A percentile compares a stretch with the other conserved stretches of the same genome.
Conservation (phyloP, 306 rosid species). For the Dalbergia oliveri region DNA sequence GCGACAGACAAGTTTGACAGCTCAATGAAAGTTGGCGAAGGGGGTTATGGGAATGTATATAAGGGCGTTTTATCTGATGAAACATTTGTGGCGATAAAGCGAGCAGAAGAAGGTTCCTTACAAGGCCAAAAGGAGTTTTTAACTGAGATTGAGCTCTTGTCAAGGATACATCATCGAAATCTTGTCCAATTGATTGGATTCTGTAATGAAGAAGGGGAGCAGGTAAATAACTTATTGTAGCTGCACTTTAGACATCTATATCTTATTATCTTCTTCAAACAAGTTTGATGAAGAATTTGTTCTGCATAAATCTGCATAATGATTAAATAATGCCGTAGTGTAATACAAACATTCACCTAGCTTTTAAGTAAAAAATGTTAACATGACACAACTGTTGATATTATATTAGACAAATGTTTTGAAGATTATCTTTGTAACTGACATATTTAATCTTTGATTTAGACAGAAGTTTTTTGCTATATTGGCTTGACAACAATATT, state of each 20-base stretch:
- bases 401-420: no score
- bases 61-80: constrained; percentile 74
- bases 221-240: constrained; percentile 54
- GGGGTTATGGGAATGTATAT: constrained; percentile 98
- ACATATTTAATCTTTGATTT: not conserved
- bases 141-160: constrained; percentile 90
- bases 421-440: no score
- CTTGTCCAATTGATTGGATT: constrained; percentile 83
- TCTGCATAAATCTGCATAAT: constrained; percentile 6
- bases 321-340: not conserved
- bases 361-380: not conserved
- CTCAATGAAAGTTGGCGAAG: constrained; percentile 77
- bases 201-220: constrained; percentile 87
- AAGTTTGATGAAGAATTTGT: constrained; percentile 23
- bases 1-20: constrained; percentile 76
- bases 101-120: constrained; percentile 87
- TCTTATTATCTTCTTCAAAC: constrained; percentile 28
- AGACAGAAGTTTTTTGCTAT: constrained; percentile 21
- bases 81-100: constrained; percentile 77
- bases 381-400: not conserved
- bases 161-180: constrained; percentile 92
- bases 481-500: constrained; percentile 22
- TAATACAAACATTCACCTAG: constrained; percentile 21
- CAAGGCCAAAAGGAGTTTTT: constrained; percentile 93
- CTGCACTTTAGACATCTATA: constrained; percentile 4